These are phyloP conservation scores for Murraya paniculata DNA, from an alignment of 345 rosid species.

Conservation along the genomic window DNA sequence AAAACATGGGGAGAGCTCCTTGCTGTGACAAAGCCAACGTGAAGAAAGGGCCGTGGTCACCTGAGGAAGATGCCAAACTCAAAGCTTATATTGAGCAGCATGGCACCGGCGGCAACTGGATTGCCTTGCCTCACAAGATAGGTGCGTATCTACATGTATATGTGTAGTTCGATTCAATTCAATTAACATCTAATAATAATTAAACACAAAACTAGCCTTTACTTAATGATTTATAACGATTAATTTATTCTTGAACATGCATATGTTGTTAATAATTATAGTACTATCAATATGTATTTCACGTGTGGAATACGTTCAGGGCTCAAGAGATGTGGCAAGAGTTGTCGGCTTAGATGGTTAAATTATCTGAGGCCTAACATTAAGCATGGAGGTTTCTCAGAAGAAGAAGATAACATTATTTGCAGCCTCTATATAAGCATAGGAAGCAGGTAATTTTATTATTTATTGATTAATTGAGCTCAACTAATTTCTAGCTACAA, in stretches of 20 bases:
- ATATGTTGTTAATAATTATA: neutral
- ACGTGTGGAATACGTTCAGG: constrained; percentile 22
- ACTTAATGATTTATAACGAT: neutral
- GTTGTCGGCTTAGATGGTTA: constrained; percentile 57
- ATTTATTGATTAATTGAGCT: neutral
- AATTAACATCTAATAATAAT: too few species aligned
- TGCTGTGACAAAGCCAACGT: constrained; percentile 88
- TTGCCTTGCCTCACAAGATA: constrained; percentile 75
- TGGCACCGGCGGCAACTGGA: constrained; percentile 89
- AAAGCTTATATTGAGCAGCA: constrained; percentile 62
- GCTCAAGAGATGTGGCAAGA: constrained; percentile 58
- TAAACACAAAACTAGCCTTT: neutral
- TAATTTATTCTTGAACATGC: neutral
- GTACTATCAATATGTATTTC: neutral
- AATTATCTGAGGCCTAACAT: constrained; percentile 60
- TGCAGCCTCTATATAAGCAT: constrained; percentile 51
- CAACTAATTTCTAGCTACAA: too few species aligned
- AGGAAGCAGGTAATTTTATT: constrained; percentile 47
- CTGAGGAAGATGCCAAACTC: constrained; percentile 83
- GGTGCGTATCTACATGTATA: constrained; percentile 27
- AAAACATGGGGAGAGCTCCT: constrained; percentile 85
- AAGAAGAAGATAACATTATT: constrained; percentile 55
- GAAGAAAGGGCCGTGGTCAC: constrained; percentile 93
- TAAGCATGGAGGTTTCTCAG: constrained; percentile 60
- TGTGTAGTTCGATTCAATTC: too few species aligned